These are phyloP conservation scores for Populus hybrid DNA, from an alignment of 441 rosid species.

Conservation along the genomic window DNA sequence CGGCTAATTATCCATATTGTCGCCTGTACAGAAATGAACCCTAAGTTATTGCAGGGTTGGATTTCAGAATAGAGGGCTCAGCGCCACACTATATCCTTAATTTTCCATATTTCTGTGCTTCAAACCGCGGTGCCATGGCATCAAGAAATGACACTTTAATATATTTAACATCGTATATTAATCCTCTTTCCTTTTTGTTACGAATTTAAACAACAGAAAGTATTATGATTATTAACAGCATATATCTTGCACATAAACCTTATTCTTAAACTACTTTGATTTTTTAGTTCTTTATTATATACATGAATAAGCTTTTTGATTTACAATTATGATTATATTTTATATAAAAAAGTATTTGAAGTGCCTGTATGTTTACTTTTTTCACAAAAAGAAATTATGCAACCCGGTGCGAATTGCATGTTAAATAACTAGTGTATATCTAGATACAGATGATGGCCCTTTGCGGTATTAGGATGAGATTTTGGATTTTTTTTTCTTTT, in stretches of 20 bases:
- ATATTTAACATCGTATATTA: not conserved
- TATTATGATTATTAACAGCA: too few relatives aligned
- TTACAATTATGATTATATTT: too few relatives aligned
- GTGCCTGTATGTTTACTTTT: too few relatives aligned
- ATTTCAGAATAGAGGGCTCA: not conserved
- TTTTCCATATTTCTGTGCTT: not conserved
- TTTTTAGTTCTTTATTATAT: too few relatives aligned
- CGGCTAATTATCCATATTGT: not conserved
- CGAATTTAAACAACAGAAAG: not conserved
- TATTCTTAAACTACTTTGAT: too few relatives aligned
- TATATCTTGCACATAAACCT: too few relatives aligned
- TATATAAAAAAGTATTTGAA: too few relatives aligned
- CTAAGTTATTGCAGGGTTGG: not conserved
- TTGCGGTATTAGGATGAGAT: not conserved
- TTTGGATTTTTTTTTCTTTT: too few relatives aligned
- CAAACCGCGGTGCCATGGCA: not conserved
- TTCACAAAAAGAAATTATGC: too few relatives aligned
- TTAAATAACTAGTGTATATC: too few relatives aligned
- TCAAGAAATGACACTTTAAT: not conserved
- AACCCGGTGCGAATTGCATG: too few relatives aligned
- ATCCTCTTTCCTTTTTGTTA: not conserved
- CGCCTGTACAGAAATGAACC: not conserved
- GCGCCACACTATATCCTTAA: not conserved
- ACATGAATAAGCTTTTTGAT: too few relatives aligned
- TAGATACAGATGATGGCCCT: not conserved